Evolutionary conservation across 2,329 filamentous ascomycete species (phyloP).

Genomic region (Phyllachora maydis): DNA sequence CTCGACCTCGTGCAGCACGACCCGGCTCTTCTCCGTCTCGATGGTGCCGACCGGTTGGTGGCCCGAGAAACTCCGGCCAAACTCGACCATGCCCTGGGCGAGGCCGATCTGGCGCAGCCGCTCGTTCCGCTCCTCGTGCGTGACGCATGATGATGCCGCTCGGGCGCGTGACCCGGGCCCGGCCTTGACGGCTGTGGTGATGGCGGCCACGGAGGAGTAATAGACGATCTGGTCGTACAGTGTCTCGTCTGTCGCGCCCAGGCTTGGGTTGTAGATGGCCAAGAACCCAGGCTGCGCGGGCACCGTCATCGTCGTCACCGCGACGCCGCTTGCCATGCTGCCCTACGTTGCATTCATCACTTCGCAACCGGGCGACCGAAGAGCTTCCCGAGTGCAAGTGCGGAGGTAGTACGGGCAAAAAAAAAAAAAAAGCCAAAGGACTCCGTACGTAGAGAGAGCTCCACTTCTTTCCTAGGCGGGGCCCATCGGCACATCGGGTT

Average conservation of each 20-base stretch:
- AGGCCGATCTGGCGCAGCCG: slow-evolving; percentile 82
- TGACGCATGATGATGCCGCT: too few relatives aligned
- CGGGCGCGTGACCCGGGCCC: slow-evolving; percentile 17
- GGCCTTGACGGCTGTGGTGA: too few relatives aligned
- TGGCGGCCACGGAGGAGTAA: slow-evolving; percentile 47
- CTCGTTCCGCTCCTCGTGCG: slow-evolving; percentile 58
- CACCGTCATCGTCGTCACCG: slow-evolving; percentile 13
- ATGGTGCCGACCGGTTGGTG: slow-evolving; percentile 62
- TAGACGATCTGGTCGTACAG: slow-evolving; percentile 76
- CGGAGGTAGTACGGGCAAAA: too few relatives aligned
- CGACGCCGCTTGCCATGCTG: background rate
- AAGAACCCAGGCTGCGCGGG: slow-evolving; percentile 81
- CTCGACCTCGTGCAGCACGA: slow-evolving; percentile 75
- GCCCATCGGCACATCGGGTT: too few relatives aligned
- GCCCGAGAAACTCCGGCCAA: slow-evolving; percentile 71
- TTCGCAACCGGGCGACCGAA: background rate
- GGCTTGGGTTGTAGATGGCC: slow-evolving; percentile 75
- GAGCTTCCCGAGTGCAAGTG: background rate
- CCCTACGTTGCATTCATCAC: background rate
- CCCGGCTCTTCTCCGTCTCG: slow-evolving; percentile 75
- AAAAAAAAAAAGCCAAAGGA: too few relatives aligned
- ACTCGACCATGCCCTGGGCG: slow-evolving; percentile 90
- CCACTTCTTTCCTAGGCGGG: too few relatives aligned
- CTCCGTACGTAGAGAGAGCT: too few relatives aligned
- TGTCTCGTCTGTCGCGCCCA: slow-evolving; percentile 39